phyloP scores from a whole-genome alignment of 805 yeast species.

The Hanseniaspora lachancei region DNA sequence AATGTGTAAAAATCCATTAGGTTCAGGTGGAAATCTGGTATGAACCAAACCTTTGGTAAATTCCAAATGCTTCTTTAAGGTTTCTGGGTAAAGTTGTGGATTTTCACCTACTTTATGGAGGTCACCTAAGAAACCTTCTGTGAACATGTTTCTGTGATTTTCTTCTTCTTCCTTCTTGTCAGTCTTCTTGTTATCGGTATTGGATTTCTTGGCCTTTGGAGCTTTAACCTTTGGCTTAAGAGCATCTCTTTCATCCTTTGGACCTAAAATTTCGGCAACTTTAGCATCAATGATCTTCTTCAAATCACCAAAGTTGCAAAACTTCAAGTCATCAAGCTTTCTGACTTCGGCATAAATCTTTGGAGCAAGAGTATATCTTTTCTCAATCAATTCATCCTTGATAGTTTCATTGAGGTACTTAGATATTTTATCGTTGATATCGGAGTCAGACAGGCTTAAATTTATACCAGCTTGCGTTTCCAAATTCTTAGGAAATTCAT shows the following conservation, averaged over 20 bases:
- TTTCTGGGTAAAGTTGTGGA: conserved; percentile 77
- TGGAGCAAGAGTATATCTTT: conserved; percentile 72
- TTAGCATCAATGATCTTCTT: conserved; percentile 78
- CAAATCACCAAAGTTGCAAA: conserved; percentile 82
- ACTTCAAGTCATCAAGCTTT: conserved; percentile 60
- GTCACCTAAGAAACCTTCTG: conserved; percentile 91
- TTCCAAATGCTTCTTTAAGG: conserved; percentile 65
- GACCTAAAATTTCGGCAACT: conserved; percentile 65
- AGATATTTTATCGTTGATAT: conserved; percentile 45
- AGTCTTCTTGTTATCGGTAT: conserved; percentile 14
- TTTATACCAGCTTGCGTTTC: conserved; percentile 70
- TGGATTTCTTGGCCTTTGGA: conserved; percentile 11
- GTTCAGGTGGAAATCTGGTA: conserved; percentile 96
- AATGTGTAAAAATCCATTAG: conserved; percentile 96
- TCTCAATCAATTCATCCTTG: conserved; percentile 41
- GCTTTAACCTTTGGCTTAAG: conserved; percentile 22
- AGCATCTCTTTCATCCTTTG: conserved; percentile 88
- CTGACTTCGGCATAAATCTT: conserved; percentile 64
- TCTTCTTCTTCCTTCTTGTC: conserved; percentile 14
- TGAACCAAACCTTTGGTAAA: conserved; percentile 71
- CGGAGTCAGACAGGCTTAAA: conserved; percentile 49
- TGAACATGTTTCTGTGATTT: conserved; percentile 59
- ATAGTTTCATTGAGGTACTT: conserved; percentile 44
- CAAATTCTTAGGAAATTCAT: conserved; percentile 42
- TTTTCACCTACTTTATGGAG: conserved; percentile 92